Percentiles rank a stretch among this genome's conserved stretches.
phyloP scores from a whole-genome alignment of 2,329 filamentous ascomycete species.

The Aspergillus costaricaensis region DNA sequence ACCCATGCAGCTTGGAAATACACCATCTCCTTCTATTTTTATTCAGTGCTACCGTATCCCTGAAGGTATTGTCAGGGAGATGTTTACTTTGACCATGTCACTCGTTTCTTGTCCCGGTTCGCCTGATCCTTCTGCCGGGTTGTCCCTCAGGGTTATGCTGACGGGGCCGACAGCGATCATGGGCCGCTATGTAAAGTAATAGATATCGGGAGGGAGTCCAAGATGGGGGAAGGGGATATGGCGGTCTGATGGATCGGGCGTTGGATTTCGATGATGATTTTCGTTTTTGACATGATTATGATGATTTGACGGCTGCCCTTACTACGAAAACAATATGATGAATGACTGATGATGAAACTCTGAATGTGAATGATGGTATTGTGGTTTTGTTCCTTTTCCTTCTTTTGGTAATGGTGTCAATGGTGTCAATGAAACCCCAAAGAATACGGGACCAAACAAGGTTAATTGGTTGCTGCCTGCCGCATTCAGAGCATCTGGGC shows the following conservation, averaged over 20 bases:
- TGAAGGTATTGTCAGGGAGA: too few species aligned
- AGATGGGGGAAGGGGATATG: slow-evolving; percentile 1
- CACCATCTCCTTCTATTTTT: too few species aligned
- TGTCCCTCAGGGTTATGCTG: neutral
- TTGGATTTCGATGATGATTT: slow-evolving; percentile 6
- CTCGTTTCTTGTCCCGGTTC: neutral
- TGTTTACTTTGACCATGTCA: neutral
- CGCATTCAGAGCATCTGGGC: neutral
- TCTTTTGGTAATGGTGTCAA: too few species aligned
- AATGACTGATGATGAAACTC: neutral
- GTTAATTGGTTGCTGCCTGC: neutral
- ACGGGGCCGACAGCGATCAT: neutral
- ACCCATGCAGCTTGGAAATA: neutral
- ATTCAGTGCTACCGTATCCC: too few species aligned
- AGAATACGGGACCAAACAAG: neutral
- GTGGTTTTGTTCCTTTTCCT: neutral
- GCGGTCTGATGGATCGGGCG: slow-evolving; percentile 10
- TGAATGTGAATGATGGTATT: neutral
- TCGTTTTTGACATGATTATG: slow-evolving; percentile 10
- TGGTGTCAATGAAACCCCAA: too few species aligned
- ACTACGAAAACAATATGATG: neutral
- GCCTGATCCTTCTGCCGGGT: neutral
- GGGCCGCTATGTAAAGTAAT: slow-evolving; percentile 24
- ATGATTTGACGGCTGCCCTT: slow-evolving; percentile 10
- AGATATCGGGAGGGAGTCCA: slow-evolving; percentile 8